Percentiles rank a stretch among this genome's conserved stretches.
Evolutionary conservation across 257 asterid genomes (phyloP).

Genomic region (Rubia yunnanensis): DNA sequence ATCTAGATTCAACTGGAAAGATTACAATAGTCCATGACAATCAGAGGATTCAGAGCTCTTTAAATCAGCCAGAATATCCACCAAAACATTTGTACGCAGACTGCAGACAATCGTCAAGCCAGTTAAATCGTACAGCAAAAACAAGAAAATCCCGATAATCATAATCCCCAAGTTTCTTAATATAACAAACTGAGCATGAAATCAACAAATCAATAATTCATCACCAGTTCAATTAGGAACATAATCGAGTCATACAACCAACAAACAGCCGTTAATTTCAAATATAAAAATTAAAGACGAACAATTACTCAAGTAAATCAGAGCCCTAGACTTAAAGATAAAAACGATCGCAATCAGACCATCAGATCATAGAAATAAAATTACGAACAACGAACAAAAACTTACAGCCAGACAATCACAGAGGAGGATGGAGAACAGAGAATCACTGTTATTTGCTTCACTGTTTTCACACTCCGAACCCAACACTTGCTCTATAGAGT

Average conservation of each 20-base stretch:
- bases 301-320: background rate
- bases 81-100: background rate
- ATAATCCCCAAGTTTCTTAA: background rate
- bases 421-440: conserved; percentile 11
- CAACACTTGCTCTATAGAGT: background rate
- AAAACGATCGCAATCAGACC: background rate
- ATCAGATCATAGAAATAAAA: conserved; percentile 1
- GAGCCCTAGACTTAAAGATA: conserved; percentile 15
- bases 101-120: background rate
- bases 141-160: background rate
- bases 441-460: conserved; percentile 11
- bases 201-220: background rate
- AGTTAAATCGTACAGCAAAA: too few relatives aligned
- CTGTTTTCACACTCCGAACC: background rate
- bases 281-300: background rate
- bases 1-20: background rate
- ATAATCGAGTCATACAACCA: background rate
- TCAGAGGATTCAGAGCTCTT: background rate
- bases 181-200: background rate
- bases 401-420: conserved; percentile 19
- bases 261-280: background rate
- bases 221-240: background rate
- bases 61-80: too few relatives aligned
- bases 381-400: background rate
- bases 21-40: background rate